Conservation (phyloP, 768 basidiomycete species). For the Dictyophora rubrovolvata region DNA sequence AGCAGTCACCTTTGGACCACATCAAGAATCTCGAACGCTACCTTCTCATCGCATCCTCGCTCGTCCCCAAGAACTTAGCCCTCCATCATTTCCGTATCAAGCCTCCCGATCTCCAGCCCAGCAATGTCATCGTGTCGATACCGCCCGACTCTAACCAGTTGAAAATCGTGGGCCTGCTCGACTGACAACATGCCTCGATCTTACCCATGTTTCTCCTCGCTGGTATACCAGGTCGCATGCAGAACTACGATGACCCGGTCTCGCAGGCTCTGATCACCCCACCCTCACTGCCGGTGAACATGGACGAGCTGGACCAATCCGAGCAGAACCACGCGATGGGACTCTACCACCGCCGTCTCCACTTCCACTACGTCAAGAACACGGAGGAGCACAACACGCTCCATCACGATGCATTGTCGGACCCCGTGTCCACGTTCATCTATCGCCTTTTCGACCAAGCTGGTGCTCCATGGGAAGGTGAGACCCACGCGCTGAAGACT, state of each 20-base stretch:
- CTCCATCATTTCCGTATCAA: conserved; percentile 38
- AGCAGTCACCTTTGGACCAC: conserved; percentile 35
- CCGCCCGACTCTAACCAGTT: conserved; percentile 22
- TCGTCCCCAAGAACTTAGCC: conserved; percentile 30
- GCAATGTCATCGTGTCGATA: conserved; percentile 39
- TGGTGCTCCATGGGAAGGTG: conserved; percentile 40
- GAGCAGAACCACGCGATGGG: conserved; percentile 22
- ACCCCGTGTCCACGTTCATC: conserved; percentile 26
- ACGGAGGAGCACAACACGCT: conserved; percentile 35
- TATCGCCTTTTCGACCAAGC: conserved; percentile 36
- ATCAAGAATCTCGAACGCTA: conserved; percentile 40
- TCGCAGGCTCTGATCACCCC: conserved; percentile 28
- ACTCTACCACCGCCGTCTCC: conserved; percentile 37
- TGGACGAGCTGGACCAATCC: conserved; percentile 31
- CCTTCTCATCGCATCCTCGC: conserved; percentile 35
- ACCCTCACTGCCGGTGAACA: conserved; percentile 34
- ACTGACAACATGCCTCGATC: conserved; percentile 50
- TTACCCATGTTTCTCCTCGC: conserved; percentile 42
- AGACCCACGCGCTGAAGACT: conserved; percentile 36
- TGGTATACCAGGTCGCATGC: conserved; percentile 32
- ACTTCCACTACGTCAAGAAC: conserved; percentile 37
- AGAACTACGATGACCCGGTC: conserved; percentile 36
- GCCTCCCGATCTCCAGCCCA: conserved; percentile 30
- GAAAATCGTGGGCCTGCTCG: conserved; percentile 33
- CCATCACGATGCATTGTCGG: conserved; percentile 31